Percentiles rank a stretch among this genome's conserved stretches.
phyloP scores from a whole-genome alignment of 2,329 filamentous ascomycete genomes.

The Tolypocladium guangdongense region DNA sequence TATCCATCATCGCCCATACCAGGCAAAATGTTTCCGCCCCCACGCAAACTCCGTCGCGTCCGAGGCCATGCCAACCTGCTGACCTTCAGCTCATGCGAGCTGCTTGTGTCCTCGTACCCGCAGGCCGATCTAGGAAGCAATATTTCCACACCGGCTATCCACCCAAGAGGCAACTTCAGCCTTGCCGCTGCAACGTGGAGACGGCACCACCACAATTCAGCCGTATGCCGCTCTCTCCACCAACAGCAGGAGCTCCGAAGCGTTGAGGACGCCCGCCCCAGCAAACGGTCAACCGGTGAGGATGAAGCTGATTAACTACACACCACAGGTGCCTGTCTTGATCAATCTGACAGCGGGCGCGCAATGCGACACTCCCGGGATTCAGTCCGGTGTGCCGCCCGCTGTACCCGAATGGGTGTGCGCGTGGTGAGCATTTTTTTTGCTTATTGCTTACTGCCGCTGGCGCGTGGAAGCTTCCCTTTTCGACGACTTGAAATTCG shows the following conservation, averaged over 20 bases:
- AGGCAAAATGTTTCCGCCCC: background rate
- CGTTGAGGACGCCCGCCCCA: background rate
- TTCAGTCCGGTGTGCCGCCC: background rate
- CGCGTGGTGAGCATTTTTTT: background rate
- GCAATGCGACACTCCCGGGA: background rate
- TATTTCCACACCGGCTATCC: background rate
- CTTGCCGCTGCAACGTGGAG: background rate
- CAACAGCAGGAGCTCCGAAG: background rate
- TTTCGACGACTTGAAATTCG: background rate
- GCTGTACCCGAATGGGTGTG: background rate
- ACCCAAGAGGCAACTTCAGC: background rate
- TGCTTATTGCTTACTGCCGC: background rate
- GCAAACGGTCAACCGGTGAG: background rate
- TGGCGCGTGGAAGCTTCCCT: background rate
- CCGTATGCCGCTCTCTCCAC: background rate
- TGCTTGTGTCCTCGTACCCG: background rate
- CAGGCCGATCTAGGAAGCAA: background rate
- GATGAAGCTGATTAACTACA: background rate
- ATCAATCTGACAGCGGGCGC: background rate
- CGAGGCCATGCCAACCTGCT: background rate
- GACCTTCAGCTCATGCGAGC: constrained; percentile 3
- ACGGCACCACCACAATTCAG: background rate
- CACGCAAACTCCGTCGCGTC: background rate
- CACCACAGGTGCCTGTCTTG: background rate
- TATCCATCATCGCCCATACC: background rate